Conservation (phyloP, 2,329 filamentous ascomycete genomes). For the Davidsoniella virescens region DNA sequence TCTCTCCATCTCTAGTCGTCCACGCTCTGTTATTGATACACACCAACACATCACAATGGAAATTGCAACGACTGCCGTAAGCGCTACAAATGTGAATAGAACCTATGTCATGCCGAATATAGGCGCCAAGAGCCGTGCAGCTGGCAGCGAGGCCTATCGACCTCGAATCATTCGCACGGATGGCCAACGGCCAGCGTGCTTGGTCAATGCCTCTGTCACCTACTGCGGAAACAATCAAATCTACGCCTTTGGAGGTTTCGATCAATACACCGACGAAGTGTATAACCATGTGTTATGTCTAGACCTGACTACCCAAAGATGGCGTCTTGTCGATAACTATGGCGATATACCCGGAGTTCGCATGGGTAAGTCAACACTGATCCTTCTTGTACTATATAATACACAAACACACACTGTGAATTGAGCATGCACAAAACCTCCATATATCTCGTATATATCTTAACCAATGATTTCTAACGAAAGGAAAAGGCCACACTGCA, state of each 20-base stretch:
- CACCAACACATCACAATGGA: neutral
- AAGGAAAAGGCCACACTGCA: slow-evolving; percentile 63
- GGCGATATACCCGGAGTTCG: slow-evolving; percentile 92
- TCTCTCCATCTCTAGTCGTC: too few relatives aligned
- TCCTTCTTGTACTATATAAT: neutral
- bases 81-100: slow-evolving; percentile 31
- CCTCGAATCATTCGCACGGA: slow-evolving; percentile 68
- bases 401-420: too few relatives aligned
- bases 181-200: slow-evolving; percentile 72
- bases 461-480: slow-evolving; percentile 8
- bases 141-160: slow-evolving; percentile 54
- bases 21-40: too few relatives aligned
- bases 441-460: neutral
- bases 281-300: slow-evolving; percentile 93
- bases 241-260: slow-evolving; percentile 95
- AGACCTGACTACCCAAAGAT: slow-evolving; percentile 75
- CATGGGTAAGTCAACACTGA: slow-evolving; percentile 53
- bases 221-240: slow-evolving; percentile 96
- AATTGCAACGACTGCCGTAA: neutral
- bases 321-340: slow-evolving; percentile 95
- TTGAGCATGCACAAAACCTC: neutral
- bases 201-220: slow-evolving; percentile 97
- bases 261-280: slow-evolving; percentile 96
- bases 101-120: slow-evolving; percentile 88
- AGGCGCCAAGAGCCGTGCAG: slow-evolving; percentile 49